phyloP scores from a whole-genome alignment of 352 stramenopile genomes.

The Phytophthora hibernalis region DNA sequence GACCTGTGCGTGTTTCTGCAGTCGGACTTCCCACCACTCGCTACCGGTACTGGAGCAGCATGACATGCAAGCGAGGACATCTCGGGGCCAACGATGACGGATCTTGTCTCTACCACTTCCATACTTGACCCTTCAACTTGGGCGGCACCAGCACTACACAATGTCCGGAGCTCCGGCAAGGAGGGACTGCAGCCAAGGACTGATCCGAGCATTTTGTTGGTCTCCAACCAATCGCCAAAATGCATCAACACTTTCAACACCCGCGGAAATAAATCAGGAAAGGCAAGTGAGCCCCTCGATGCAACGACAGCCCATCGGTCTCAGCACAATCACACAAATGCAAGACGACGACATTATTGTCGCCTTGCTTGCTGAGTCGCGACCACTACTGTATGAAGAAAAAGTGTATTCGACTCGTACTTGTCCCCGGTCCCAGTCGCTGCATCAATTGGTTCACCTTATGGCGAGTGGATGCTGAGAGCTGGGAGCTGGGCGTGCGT shows the following conservation, averaged over 20 bases:
- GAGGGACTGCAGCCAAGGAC: not conserved
- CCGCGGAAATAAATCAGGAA: slow-evolving; percentile 29
- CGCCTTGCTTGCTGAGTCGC: slow-evolving; percentile 22
- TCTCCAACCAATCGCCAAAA: not conserved
- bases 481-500: slow-evolving; percentile 3
- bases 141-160: slow-evolving; percentile 20
- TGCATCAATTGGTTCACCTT: slow-evolving; percentile 13
- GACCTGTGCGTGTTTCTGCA: too few species aligned
- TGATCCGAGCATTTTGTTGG: slow-evolving; percentile 1
- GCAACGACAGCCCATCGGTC: slow-evolving; percentile 18
- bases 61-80: slow-evolving; percentile 3
- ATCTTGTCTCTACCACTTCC: slow-evolving; percentile 29
- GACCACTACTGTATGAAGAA: slow-evolving; percentile 33
- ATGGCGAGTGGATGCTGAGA: slow-evolving; percentile 8
- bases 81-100: slow-evolving; percentile 3
- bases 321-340: slow-evolving; percentile 12
- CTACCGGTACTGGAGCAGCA: slow-evolving; percentile 6
- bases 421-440: not conserved
- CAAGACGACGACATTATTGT: slow-evolving; percentile 26
- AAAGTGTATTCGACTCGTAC: slow-evolving; percentile 33
- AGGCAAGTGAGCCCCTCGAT: slow-evolving; percentile 32
- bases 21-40: too few species aligned
- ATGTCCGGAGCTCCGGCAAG: slow-evolving; percentile 6
- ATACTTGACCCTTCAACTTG: slow-evolving; percentile 10
- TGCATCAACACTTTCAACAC: not conserved